Percentiles rank a stretch among this genome's conserved stretches.
phyloP scores from a whole-genome alignment of 768 basidiomycete species.

The Russula sp. region DNA sequence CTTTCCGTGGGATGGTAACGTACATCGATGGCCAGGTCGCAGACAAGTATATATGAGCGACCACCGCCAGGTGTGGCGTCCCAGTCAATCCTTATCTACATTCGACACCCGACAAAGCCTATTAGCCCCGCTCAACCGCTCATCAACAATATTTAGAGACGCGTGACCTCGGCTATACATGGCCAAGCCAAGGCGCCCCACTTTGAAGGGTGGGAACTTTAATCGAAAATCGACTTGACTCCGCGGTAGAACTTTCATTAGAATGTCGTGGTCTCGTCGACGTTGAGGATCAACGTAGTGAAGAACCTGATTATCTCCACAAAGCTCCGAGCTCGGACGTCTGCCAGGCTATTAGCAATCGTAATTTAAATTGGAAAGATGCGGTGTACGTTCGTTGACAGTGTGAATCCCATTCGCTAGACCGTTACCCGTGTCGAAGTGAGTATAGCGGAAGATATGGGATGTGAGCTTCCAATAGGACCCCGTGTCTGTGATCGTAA shows the following conservation, averaged over 20 bases:
- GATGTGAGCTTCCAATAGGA: conserved; percentile 21
- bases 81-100: too few relatives aligned
- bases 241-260: not conserved
- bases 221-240: too few relatives aligned
- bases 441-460: conserved; percentile 23
- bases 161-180: too few relatives aligned
- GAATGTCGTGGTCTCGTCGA: conserved; percentile 41
- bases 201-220: too few relatives aligned
- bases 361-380: not conserved
- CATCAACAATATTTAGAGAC: too few relatives aligned
- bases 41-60: too few relatives aligned
- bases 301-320: conserved; percentile 66
- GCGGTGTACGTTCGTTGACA: conserved; percentile 57
- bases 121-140: too few relatives aligned
- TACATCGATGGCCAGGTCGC: too few relatives aligned
- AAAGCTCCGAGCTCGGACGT: conserved; percentile 43
- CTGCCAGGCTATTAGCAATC: conserved; percentile 30
- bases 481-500: conserved; percentile 16
- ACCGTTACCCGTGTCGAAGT: conserved; percentile 21
- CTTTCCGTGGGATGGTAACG: too few relatives aligned
- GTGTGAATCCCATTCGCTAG: conserved; percentile 48
- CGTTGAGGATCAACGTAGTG: conserved; percentile 59
- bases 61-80: too few relatives aligned
- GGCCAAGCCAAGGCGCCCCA: too few relatives aligned
- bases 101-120: too few relatives aligned